Conservation (phyloP, 2,329 filamentous ascomycete species). For the Trichoderma endophyticum region DNA sequence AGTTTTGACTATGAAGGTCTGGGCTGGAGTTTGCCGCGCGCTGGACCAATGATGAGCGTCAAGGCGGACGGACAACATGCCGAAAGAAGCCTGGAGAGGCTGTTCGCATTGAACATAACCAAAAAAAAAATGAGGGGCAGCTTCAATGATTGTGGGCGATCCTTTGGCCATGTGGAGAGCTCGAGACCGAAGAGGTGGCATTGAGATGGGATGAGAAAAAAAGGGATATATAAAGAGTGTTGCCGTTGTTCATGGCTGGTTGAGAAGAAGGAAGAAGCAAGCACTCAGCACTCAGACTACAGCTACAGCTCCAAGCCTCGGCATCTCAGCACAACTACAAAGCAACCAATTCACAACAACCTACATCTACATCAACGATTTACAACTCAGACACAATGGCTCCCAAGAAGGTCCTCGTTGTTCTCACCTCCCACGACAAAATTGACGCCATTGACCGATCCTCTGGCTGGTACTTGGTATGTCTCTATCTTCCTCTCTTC, state of each 20-base stretch:
- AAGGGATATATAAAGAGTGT: background rate
- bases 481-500: slow-evolving; percentile 17
- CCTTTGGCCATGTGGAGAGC: background rate
- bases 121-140: background rate
- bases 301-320: background rate
- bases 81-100: background rate
- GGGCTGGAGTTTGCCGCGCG: background rate
- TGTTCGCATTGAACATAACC: background rate
- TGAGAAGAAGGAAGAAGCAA: background rate
- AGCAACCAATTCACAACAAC: background rate
- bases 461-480: slow-evolving; percentile 70
- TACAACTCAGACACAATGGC: background rate
- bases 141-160: background rate
- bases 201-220: background rate
- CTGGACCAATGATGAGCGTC: background rate
- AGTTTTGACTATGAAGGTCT: background rate
- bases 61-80: background rate
- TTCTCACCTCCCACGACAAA: slow-evolving; percentile 62
- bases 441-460: slow-evolving; percentile 47
- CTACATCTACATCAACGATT: background rate
- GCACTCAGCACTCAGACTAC: background rate
- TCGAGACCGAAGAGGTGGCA: background rate
- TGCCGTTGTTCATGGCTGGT: background rate
- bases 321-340: background rate
- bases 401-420: slow-evolving; percentile 62